Base-by-base conservation (phyloP, 805 yeast species). In the Barnettozyma botsteinii region DNA sequence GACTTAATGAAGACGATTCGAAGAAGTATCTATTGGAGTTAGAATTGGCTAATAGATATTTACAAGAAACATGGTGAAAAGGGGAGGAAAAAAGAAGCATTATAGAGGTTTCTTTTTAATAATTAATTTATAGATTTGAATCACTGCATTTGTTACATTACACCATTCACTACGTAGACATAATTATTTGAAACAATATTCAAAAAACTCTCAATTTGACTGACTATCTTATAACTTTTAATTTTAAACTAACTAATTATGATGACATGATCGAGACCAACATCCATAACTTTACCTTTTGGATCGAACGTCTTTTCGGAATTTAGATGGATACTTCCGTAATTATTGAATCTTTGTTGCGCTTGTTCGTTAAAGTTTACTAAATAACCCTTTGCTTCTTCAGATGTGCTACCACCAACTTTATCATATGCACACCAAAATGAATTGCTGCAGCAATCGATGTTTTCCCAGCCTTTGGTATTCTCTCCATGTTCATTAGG, bases 41-140 rank as follows among this genome's bases (percentile, higher is more conserved):
- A 73, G 96, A 88, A 53, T 72, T 68, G 44, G 55, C 58, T 13
- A 76, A 80, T 7, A 67, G 85, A 49, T 89, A 86, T 54, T 64
- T 85, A 33, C 96, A 89, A 61, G 97, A 89, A 55, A 85, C 95
- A 0, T 89, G 96, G 96, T 89, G 55, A 59, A 23, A 10, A 14
- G 9, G 14, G n/a, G 10, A 17, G 32, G 15, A 18, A 22, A 22
- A 22, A 22, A 10, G 24, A 22, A 22, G n/a, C n/a, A n/a, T n/a
- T n/a, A n/a, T n/a, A n/a, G n/a, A n/a, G n/a, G n/a, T n/a, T n/a
- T n/a, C n/a, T n/a, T n/a, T n/a, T n/a, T n/a, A n/a, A n/a, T n/a
- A n/a, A n/a, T n/a, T n/a, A n/a, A n/a, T n/a, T n/a, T n/a, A n/a
- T n/a, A n/a, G n/a, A n/a, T n/a, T n/a, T n/a, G n/a, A n/a, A n/a